A percentile compares a stretch with the other conserved stretches of the same genome.
Evolutionary conservation across 257 asterid genomes (phyloP).

Genomic region (Petunia secreta): DNA sequence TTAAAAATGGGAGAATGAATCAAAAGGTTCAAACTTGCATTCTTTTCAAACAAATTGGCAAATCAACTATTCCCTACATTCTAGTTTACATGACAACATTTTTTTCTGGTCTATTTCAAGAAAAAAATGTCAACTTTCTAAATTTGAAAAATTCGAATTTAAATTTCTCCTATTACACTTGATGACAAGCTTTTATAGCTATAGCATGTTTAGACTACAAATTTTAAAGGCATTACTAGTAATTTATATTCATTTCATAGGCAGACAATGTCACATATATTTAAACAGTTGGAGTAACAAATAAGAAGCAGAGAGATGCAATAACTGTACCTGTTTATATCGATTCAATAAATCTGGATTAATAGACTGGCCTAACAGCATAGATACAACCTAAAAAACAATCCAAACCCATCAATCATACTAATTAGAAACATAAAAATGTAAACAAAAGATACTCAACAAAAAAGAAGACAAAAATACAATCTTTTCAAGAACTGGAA

Average conservation of each 20-base stretch:
- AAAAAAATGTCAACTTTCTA: too few species aligned
- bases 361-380: conserved; percentile 73
- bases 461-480: background rate
- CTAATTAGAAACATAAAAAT: conserved; percentile 4
- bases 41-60: background rate
- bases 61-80: background rate
- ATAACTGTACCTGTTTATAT: conserved; percentile 65
- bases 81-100: too few species aligned
- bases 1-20: background rate
- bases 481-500: conserved; percentile 24
- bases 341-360: conserved; percentile 86
- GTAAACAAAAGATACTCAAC: background rate
- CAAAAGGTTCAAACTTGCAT: background rate
- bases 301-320: background rate
- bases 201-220: too few species aligned
- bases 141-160: too few species aligned
- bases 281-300: background rate
- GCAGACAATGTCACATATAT: too few species aligned
- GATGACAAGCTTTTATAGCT: too few species aligned
- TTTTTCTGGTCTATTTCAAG: too few species aligned
- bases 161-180: too few species aligned
- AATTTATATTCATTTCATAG: too few species aligned
- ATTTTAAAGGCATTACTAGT: too few species aligned
- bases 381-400: conserved; percentile 64
- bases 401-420: conserved; percentile 29